These are phyloP conservation scores for Miamiensis avidus DNA, from an alignment of 169 alveolate genomes.

Conservation along the genomic window DNA sequence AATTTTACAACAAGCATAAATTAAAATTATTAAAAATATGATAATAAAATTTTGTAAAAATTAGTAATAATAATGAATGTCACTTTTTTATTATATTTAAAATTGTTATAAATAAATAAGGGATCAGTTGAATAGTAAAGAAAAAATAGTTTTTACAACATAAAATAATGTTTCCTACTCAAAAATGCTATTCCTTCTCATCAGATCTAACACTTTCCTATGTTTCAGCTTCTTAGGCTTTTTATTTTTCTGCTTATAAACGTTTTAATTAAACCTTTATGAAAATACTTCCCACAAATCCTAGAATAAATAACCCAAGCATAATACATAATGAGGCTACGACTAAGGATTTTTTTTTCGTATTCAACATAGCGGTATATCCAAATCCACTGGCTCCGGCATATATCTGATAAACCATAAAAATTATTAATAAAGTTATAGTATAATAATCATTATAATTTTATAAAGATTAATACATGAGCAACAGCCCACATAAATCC, in stretches of 20 bases:
- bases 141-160: background rate
- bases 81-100: no score
- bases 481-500: conserved; percentile 16
- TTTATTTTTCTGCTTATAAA: background rate
- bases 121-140: background rate
- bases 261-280: background rate
- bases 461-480: background rate
- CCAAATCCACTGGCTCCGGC: background rate
- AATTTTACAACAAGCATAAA: no score
- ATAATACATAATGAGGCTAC: background rate
- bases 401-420: background rate
- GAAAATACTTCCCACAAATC: background rate
- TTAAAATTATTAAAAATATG: no score
- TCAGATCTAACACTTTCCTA: background rate
- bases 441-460: background rate
- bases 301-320: background rate
- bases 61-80: no score
- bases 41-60: no score
- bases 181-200: background rate
- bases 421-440: no score
- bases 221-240: background rate
- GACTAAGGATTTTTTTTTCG: background rate
- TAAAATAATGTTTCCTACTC: background rate
- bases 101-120: background rate
- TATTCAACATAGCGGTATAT: background rate